Evolutionary conservation across 73 alveolate genomes (phyloP), one percentile per base, ranked within the genome.

Genomic region (Strombidium stylifer): DNA sequence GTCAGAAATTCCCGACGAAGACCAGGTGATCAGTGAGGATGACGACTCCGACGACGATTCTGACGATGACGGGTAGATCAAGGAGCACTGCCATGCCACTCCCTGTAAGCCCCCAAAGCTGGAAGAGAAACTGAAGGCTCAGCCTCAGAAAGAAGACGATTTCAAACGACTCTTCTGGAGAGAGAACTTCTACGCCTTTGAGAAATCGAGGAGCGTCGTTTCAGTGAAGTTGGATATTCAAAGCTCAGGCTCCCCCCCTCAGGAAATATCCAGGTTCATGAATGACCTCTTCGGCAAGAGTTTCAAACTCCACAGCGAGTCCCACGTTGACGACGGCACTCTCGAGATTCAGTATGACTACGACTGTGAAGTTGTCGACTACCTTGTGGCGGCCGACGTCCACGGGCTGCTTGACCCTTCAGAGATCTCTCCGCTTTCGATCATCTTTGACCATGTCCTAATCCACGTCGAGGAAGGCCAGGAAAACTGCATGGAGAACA

Each of bases 281-380:
- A 60, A 60, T 27, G 6, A 8, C 14, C 19, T 60, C 1, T 60
- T 60, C 42, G 27, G 32, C 32, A 37, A 48, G 14, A 39, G 19
- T 24, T 60, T 60, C 32, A 12, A 41, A 3, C 44, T 5, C 15
- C 55, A 60, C 27, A n/a, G 18, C 6, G 59, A 42, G 18, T 16
- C 19, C 2, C 27, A 24, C 2, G 26, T 27, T 3, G 21, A 60
- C 14, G 15, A 20, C 18, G 75, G 75, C 24, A 11, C 31, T 41
- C 34, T 60, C 5, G 75, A 60, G 1, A 60, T 60, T 3, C 32
- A 60, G 42, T 60, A 42, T 60, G 75, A 60, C 48, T 42, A 40
- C 30, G 42, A 60, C 45, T 60, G 39, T 24, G 75, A 60, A 7
- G 26, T 42, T n/a, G 49, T 46, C 3, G 27, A 41, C 10, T 24